A percentile compares a stretch with the other conserved stretches of the same genome.
Evolutionary conservation across 306 rosid genomes (phyloP).

Genomic region (Rosa chinensis): DNA sequence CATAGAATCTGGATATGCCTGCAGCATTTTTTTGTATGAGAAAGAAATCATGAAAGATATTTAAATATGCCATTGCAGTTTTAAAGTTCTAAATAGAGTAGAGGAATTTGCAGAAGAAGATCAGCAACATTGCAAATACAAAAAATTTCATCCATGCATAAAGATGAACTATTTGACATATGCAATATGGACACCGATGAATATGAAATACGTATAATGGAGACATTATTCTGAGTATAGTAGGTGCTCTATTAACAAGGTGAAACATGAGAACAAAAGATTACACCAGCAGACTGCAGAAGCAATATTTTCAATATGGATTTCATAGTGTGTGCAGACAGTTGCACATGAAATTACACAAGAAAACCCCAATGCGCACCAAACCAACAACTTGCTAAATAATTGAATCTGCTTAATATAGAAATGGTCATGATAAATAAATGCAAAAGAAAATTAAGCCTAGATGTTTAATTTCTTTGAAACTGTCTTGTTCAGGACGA

Average conservation of each 20-base stretch:
- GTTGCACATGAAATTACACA: background rate
- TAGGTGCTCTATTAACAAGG: background rate
- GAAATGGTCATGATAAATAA: background rate
- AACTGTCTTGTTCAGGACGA: background rate
- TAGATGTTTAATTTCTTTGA: background rate
- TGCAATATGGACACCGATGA: background rate
- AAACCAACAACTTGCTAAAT: background rate
- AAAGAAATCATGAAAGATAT: background rate
- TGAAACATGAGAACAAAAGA: background rate
- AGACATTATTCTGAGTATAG: background rate
- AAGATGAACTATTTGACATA: background rate
- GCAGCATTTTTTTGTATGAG: conserved; percentile 5
- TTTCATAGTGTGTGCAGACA: background rate
- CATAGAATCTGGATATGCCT: conserved; percentile 29
- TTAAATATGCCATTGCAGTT: background rate
- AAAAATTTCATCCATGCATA: background rate
- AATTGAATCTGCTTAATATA: background rate
- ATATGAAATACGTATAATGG: background rate
- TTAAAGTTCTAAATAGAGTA: background rate
- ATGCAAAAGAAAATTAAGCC: background rate
- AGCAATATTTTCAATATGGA: background rate
- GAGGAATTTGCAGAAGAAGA: too few relatives aligned
- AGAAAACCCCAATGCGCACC: background rate
- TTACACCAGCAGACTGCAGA: background rate
- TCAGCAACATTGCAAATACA: background rate